These are phyloP conservation scores for Excoecaria cochinchinensis DNA, from an alignment of 345 rosid genomes.

Conservation along the genomic window DNA sequence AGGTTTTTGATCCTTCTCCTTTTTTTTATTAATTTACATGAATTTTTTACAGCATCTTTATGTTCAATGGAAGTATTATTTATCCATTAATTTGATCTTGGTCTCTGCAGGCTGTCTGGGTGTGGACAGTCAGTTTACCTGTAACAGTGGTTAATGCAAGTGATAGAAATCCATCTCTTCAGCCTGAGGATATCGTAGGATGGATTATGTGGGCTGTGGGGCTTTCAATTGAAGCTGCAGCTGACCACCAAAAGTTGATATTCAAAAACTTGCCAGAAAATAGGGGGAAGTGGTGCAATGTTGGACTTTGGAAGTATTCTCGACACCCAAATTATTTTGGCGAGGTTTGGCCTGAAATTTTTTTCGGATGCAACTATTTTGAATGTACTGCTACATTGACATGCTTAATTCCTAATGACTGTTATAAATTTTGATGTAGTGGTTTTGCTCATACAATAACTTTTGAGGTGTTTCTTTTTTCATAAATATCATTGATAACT, in stretches of 20 bases:
- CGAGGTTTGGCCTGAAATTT: slow-evolving; percentile 53
- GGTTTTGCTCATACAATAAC: background rate
- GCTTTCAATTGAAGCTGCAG: slow-evolving; percentile 55
- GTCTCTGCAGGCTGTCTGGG: slow-evolving; percentile 78
- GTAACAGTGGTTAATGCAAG: slow-evolving; percentile 85
- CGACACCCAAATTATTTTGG: slow-evolving; percentile 97
- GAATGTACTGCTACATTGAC: background rate
- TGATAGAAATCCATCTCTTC: slow-evolving; percentile 57
- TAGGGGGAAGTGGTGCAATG: slow-evolving; percentile 80
- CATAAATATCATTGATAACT: background rate
- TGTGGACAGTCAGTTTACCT: slow-evolving; percentile 91
- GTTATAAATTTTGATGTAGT: background rate
- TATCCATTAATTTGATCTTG: background rate
- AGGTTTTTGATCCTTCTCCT: slow-evolving; percentile 42
- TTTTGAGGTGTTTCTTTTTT: background rate
- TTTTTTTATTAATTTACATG: slow-evolving; percentile 8
- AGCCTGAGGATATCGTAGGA: slow-evolving; percentile 69
- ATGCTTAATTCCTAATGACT: background rate
- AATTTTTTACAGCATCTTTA: background rate
- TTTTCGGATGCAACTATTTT: background rate
- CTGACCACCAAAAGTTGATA: slow-evolving; percentile 83
- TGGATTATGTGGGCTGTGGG: slow-evolving; percentile 86
- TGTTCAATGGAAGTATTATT: background rate
- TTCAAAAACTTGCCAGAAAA: slow-evolving; percentile 79
- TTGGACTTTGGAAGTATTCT: slow-evolving; percentile 78